phyloP scores from a whole-genome alignment of 805 yeast species.

The Candida silvatica region DNA sequence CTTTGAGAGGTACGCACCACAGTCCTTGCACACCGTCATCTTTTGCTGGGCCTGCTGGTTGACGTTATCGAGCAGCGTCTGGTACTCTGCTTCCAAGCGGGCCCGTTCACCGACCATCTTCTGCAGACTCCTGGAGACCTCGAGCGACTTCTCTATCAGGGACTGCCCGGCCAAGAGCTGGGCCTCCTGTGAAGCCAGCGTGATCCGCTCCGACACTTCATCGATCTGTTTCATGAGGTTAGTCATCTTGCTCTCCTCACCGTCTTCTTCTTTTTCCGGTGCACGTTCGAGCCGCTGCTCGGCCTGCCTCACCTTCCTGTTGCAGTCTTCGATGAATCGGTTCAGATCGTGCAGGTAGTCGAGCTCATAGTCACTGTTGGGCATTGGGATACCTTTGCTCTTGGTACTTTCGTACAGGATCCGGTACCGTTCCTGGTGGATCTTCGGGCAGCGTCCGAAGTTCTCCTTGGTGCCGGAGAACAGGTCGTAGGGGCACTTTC shows the following conservation, averaged over 20 bases:
- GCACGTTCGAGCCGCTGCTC: conserved; percentile 61
- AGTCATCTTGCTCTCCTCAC: conserved; percentile 22
- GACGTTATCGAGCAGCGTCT: conserved; percentile 56
- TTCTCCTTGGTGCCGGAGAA: conserved; percentile 78
- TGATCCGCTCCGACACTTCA: conserved; percentile 50
- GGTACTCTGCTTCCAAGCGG: conserved; percentile 43
- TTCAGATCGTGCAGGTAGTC: conserved; percentile 39
- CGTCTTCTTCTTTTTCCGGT: too few relatives aligned
- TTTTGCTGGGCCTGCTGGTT: conserved; percentile 88
- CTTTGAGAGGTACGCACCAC: conserved; percentile 83
- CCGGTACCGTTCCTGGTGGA: conserved; percentile 69
- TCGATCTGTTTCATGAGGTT: conserved; percentile 42
- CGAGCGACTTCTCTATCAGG: conserved; percentile 42
- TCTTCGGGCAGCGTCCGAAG: conserved; percentile 68
- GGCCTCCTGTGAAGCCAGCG: conserved; percentile 60
- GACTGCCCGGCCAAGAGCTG: conserved; percentile 39
- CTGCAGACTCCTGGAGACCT: conserved; percentile 39
- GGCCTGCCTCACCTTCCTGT: conserved; percentile 55
- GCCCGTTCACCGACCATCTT: conserved; percentile 40
- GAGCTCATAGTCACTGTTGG: conserved; percentile 33
- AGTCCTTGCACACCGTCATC: conserved; percentile 79
- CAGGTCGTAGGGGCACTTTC: conserved; percentile 78
- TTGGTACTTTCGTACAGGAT: conserved; percentile 53
- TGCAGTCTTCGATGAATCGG: conserved; percentile 56
- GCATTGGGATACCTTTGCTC: conserved; percentile 26